Evolutionary conservation across 2,329 filamentous ascomycete species (phyloP).

Genomic region (Fusarium temperatum): DNA sequence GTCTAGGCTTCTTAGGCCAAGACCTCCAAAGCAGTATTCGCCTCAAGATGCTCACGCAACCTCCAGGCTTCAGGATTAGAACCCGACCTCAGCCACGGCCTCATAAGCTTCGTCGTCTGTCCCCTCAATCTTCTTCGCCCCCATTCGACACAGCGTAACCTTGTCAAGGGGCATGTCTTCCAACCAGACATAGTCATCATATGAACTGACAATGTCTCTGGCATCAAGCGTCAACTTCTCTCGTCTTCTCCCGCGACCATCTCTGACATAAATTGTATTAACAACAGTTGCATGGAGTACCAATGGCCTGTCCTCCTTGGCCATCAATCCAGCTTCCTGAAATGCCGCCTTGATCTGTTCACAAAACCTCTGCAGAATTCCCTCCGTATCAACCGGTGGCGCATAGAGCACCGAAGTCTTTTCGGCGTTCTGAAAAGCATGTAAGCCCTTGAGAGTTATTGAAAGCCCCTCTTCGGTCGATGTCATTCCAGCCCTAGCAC

Average conservation of each 20-base stretch:
- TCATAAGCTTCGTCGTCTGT: slow-evolving; percentile 64
- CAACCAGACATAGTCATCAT: slow-evolving; percentile 76
- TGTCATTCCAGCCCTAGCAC: slow-evolving; percentile 25
- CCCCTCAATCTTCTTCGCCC: slow-evolving; percentile 72
- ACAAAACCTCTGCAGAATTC: slow-evolving; percentile 66
- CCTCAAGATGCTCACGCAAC: not conserved
- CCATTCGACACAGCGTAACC: slow-evolving; percentile 87
- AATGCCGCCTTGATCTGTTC: slow-evolving; percentile 64
- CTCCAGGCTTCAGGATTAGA: slow-evolving; percentile 44
- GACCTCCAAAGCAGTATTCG: not conserved
- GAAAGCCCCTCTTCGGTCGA: slow-evolving; percentile 40
- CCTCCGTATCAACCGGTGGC: slow-evolving; percentile 62
- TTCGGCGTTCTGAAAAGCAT: slow-evolving; percentile 66
- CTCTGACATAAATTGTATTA: slow-evolving; percentile 82
- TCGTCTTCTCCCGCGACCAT: slow-evolving; percentile 32
- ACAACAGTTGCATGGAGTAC: slow-evolving; percentile 85
- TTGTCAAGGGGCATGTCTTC: slow-evolving; percentile 71
- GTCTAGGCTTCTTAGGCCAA: not conserved
- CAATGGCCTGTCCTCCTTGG: slow-evolving; percentile 68
- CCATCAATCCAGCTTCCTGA: slow-evolving; percentile 63
- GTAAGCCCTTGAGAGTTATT: slow-evolving; percentile 64
- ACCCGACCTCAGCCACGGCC: slow-evolving; percentile 59
- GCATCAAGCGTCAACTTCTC: slow-evolving; percentile 63
- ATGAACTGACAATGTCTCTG: slow-evolving; percentile 64
- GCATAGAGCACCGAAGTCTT: slow-evolving; percentile 73